A percentile compares a stretch with the other conserved stretches of the same genome.
These are phyloP conservation scores for Gossypium bickii DNA, from an alignment of 345 rosid genomes.

Conservation along the genomic window DNA sequence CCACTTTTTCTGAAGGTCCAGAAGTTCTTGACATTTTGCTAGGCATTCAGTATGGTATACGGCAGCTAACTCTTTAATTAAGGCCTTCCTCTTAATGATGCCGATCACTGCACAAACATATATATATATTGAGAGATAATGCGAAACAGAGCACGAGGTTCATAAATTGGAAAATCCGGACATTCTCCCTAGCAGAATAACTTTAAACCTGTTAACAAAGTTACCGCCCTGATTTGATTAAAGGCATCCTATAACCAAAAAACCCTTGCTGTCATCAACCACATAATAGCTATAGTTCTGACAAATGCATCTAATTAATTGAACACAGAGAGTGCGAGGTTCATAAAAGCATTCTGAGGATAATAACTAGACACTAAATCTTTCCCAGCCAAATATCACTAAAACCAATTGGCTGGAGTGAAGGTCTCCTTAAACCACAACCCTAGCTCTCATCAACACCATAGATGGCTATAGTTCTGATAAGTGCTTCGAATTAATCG, in stretches of 20 bases:
- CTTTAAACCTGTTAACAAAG: background rate
- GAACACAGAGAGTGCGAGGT: background rate
- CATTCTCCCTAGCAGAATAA: background rate
- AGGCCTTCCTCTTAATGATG: constrained; percentile 85
- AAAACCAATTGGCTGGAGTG: too few relatives aligned
- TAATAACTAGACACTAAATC: too few relatives aligned
- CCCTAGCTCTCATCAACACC: background rate
- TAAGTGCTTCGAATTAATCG: too few relatives aligned
- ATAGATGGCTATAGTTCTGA: background rate
- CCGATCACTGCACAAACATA: constrained; percentile 65
- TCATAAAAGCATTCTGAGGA: too few relatives aligned
- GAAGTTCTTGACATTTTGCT: constrained; percentile 68
- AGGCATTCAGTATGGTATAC: constrained; percentile 83
- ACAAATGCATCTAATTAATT: too few relatives aligned
- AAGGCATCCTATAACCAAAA: background rate
- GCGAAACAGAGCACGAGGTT: background rate
- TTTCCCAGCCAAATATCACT: too few relatives aligned
- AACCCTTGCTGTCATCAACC: background rate
- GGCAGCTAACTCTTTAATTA: constrained; percentile 86
- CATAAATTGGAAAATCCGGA: background rate
- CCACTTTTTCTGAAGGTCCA: constrained; percentile 73
- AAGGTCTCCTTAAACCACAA: too few relatives aligned
- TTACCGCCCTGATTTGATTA: background rate
- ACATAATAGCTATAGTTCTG: background rate
- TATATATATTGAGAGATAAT: background rate